Evolutionary conservation across 2,329 filamentous ascomycete species (phyloP), one percentile per base, ranked within the genome.

Genomic region (Trichoderma cornu-damae): DNA sequence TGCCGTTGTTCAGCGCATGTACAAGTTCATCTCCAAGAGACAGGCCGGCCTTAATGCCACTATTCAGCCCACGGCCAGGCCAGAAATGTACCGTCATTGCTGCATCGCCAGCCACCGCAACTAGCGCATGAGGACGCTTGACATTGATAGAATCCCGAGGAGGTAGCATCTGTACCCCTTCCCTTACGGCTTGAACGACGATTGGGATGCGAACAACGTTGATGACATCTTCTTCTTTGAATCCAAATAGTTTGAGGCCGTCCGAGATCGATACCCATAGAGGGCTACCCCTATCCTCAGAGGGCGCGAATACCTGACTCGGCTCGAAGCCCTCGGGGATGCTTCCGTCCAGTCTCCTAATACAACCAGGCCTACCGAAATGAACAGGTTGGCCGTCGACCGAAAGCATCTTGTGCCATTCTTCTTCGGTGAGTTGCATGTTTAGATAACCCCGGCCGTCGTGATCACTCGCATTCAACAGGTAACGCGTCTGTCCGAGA

Each of bases 71-170:
- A 6, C 70, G 64, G 0, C 70, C 70, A 0, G 70, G 69, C 70
- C 69, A 72, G 48, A 72, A 72, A 57, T 72, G 69, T 3, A 72
- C 70, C 6, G 68, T 71, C 68, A 72, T 72, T 22, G 68, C 68
- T 2, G 70, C 68, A 34, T 73, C 70, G 2, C 70, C 70, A 0
- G 70, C 69, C 1, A 73, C 66, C 0, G 70, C 68, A 0, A 70
- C 69, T 1, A 72, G 64, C 0, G 63, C 70, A 16, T 71, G 69
- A 1, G 69, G 67, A 0, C 68, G 66, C 8, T 57, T 60, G 40
- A 69, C 54, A 9, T 55, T 63, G 18, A 59, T 59, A 3, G 65
- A 65, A 47, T 71, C 69, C 14, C 59, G 60, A 0, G 63, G 61
- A 0, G 65, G 66, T 5, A 72, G 60, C 40, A 57, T 54, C 26